Percentiles rank a stretch among this genome's conserved stretches.
phyloP scores from a whole-genome alignment of 257 asterid genomes.

The Salvia hispanica region DNA sequence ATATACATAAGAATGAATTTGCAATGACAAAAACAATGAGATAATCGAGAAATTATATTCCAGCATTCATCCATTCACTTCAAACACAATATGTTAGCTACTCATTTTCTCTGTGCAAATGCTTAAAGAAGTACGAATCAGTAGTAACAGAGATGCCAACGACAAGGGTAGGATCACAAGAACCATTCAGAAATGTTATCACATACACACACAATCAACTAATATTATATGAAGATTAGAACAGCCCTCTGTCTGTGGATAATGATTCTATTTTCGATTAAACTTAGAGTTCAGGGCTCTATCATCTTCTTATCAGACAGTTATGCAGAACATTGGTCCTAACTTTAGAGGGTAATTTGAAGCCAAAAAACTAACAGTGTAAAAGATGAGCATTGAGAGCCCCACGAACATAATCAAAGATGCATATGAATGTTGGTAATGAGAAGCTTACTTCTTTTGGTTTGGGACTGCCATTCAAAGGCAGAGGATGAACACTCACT shows the following conservation, averaged over 20 bases:
- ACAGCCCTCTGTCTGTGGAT: neutral
- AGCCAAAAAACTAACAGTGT: neutral
- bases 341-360: constrained; percentile 9
- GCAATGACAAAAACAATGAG: neutral
- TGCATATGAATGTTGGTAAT: constrained; percentile 19
- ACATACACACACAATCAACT: no score
- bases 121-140: constrained; percentile 13
- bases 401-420: constrained; percentile 16
- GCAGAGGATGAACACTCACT: constrained; percentile 53
- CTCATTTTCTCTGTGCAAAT: no score
- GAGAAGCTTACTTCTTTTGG: constrained; percentile 60
- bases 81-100: constrained; percentile 1
- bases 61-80: neutral
- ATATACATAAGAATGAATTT: neutral
- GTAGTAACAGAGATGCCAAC: neutral
- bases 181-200: neutral
- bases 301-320: neutral
- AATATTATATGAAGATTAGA: neutral
- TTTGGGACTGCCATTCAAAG: constrained; percentile 41
- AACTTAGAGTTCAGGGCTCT: neutral
- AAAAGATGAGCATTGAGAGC: neutral
- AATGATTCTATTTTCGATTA: neutral
- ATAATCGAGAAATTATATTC: neutral
- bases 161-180: neutral
- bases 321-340: neutral